phyloP scores from a whole-genome alignment of 75 land plant genomes.

The Cunninghamia lanceolata region DNA sequence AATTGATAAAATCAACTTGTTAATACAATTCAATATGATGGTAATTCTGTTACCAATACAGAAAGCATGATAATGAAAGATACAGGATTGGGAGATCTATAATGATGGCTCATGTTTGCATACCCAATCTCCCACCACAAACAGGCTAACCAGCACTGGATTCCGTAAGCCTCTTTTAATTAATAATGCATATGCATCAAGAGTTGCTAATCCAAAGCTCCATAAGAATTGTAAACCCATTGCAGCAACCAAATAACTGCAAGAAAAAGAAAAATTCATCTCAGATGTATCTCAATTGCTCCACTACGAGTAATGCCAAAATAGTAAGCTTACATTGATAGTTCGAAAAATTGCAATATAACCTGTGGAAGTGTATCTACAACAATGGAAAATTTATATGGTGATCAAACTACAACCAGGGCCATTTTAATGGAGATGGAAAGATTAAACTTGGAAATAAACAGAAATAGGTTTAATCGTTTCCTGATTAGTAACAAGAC shows the following conservation, averaged over 20 bases:
- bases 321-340: neutral
- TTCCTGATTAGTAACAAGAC: neutral
- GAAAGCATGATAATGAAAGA: neutral
- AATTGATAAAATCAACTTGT: neutral
- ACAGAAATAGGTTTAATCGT: too few species aligned
- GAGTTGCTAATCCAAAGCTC: slow-evolving; percentile 48
- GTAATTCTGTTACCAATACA: neutral
- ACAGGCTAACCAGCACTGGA: slow-evolving; percentile 56
- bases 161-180: slow-evolving; percentile 42
- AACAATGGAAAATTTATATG: neutral
- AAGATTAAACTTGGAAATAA: neutral
- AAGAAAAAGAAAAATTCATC: neutral
- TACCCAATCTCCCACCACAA: slow-evolving; percentile 78
- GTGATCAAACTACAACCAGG: neutral
- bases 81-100: neutral
- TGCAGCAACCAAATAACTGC: slow-evolving; percentile 72
- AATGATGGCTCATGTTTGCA: neutral
- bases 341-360: neutral
- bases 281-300: neutral
- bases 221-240: slow-evolving; percentile 72
- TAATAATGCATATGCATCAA: slow-evolving; percentile 62
- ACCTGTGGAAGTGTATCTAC: neutral
- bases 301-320: neutral
- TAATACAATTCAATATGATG: neutral
- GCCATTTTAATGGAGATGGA: neutral